phyloP scores from a whole-genome alignment of 768 basidiomycete species.

The Serendipita sp. region DNA sequence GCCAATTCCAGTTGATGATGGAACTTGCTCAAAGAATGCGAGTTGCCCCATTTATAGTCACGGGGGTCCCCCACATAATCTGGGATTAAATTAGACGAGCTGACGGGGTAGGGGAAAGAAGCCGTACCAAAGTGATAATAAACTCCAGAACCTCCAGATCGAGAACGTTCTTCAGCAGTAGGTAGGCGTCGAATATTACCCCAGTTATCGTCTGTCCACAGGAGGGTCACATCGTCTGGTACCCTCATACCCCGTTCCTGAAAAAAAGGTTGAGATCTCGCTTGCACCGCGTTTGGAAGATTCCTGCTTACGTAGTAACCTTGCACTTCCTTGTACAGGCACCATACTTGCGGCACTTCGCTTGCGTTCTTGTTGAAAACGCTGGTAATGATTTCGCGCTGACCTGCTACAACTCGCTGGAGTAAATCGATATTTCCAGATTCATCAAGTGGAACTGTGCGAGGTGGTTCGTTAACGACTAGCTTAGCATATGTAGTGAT shows the following conservation, averaged over 20 bases:
- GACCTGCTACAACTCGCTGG: conserved; percentile 40
- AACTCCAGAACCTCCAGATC: conserved; percentile 51
- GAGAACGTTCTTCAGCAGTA: conserved; percentile 32
- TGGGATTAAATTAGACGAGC: not conserved
- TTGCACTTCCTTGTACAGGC: conserved; percentile 44
- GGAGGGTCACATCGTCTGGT: conserved; percentile 47
- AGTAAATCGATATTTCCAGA: conserved; percentile 34
- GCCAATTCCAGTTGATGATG: conserved; percentile 63
- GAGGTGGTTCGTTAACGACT: not conserved
- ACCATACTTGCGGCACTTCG: conserved; percentile 43
- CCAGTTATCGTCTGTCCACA: conserved; percentile 66
- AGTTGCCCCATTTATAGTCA: not conserved
- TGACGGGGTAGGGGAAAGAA: too few species aligned
- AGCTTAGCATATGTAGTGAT: not conserved
- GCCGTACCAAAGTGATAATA: conserved; percentile 40
- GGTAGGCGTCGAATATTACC: conserved; percentile 55
- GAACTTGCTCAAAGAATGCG: not conserved
- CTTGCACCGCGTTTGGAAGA: not conserved
- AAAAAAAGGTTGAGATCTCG: conserved; percentile 4
- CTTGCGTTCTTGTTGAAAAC: conserved; percentile 34
- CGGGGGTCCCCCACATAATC: not conserved
- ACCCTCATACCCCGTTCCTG: conserved; percentile 39
- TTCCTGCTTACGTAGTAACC: conserved; percentile 29
- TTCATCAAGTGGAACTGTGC: conserved; percentile 34
- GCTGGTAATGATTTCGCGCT: conserved; percentile 39